These are phyloP conservation scores for Berberis thunbergii DNA, from an alignment of 164 flowering plant species.

Conservation along the genomic window DNA sequence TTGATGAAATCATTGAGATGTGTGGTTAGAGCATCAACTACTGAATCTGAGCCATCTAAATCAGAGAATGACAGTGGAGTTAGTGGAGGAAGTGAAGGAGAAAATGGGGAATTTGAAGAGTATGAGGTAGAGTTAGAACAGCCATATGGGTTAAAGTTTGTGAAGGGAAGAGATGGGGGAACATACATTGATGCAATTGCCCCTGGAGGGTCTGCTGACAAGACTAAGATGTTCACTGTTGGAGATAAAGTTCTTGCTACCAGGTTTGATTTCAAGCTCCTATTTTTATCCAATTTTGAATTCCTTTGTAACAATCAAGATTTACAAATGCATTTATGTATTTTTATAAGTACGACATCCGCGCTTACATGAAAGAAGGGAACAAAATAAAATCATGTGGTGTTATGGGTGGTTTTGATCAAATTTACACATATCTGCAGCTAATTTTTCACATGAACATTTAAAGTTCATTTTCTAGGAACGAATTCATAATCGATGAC, in stretches of 20 bases:
- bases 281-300: background rate
- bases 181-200: conserved; percentile 92
- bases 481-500: background rate
- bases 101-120: conserved; percentile 44
- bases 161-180: conserved; percentile 83
- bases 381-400: too few relatives aligned
- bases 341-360: too few relatives aligned
- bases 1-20: conserved; percentile 18
- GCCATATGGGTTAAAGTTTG: conserved; percentile 79
- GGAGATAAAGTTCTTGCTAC: conserved; percentile 94
- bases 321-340: too few relatives aligned
- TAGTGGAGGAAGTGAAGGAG: conserved; percentile 10
- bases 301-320: too few relatives aligned
- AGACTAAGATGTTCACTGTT: conserved; percentile 59
- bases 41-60: conserved; percentile 17
- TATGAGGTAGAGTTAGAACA: conserved; percentile 85
- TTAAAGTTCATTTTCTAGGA: too few relatives aligned
- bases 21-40: conserved; percentile 30
- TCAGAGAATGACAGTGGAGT: conserved; percentile 13
- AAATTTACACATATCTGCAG: too few relatives aligned
- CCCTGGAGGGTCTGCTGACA: conserved; percentile 71
- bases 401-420: too few relatives aligned
- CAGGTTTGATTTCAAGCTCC: conserved; percentile 33
- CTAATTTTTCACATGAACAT: too few relatives aligned
- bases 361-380: too few relatives aligned